Evolutionary conservation across 495 filamentous ascomycete genomes (phyloP).

Genomic region (Talaromyces adpressus): DNA sequence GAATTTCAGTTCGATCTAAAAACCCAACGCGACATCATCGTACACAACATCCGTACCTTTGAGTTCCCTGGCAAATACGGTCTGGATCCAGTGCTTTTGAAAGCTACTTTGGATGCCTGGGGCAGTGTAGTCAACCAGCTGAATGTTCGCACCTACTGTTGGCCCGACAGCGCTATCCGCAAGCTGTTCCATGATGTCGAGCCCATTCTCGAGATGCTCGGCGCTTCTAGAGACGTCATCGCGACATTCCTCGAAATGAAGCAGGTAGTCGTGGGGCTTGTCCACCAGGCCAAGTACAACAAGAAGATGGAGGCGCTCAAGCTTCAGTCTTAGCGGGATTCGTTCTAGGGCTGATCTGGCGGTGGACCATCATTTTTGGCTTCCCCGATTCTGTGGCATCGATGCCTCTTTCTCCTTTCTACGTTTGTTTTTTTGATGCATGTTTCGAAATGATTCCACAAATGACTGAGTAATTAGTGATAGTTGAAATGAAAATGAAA

Average conservation of each 20-base stretch:
- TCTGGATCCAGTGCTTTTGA: slow-evolving; percentile 31
- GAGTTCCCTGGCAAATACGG: slow-evolving; percentile 39
- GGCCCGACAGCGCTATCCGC: slow-evolving; percentile 44
- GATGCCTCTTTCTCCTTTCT: not conserved
- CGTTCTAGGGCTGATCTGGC: slow-evolving; percentile 1
- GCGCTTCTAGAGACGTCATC: slow-evolving; percentile 14
- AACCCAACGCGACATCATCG: slow-evolving; percentile 47
- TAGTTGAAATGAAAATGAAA: not conserved
- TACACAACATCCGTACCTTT: slow-evolving; percentile 40
- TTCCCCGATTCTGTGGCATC: not conserved
- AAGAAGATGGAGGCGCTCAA: not conserved
- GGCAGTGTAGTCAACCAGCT: slow-evolving; percentile 42
- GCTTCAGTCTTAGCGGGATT: not conserved
- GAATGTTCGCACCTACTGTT: slow-evolving; percentile 49
- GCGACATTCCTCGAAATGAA: not conserved
- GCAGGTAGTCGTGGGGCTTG: not conserved
- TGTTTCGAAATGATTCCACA: not conserved
- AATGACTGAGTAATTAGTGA: not conserved
- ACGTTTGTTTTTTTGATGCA: not conserved
- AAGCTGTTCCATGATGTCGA: slow-evolving; percentile 48
- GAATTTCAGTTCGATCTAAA: slow-evolving; percentile 53
- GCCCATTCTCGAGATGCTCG: slow-evolving; percentile 47
- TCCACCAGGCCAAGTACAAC: not conserved
- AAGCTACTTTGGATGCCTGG: slow-evolving; percentile 46
- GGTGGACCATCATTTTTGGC: not conserved